These are phyloP conservation scores for Arthrobotrys conoides DNA, from an alignment of 2,329 filamentous ascomycete genomes.

Conservation along the genomic window DNA sequence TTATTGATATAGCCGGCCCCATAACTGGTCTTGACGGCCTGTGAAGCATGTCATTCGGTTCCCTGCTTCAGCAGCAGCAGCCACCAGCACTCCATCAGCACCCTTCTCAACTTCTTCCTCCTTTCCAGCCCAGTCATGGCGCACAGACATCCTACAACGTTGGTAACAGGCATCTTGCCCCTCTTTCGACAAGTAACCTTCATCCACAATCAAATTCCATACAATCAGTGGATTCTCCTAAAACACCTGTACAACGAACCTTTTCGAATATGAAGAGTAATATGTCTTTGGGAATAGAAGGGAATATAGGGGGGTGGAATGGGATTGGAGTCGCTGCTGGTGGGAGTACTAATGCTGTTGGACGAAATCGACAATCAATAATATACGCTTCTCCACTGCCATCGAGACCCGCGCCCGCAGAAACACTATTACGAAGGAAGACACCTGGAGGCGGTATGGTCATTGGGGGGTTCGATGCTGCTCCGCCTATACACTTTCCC, in stretches of 20 bases:
- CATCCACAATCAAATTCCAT: constrained; percentile 23
- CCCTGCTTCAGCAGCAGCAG: constrained; percentile 60
- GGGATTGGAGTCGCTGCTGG: constrained; percentile 30
- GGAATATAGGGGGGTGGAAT: constrained; percentile 24
- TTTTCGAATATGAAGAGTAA: constrained; percentile 49
- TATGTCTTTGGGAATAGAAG: constrained; percentile 33
- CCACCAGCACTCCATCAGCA: constrained; percentile 56
- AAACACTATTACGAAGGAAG: constrained; percentile 56
- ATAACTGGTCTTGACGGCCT: constrained; percentile 10
- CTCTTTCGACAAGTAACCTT: constrained; percentile 30
- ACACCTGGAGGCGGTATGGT: constrained; percentile 58
- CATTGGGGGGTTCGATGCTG: constrained; percentile 58
- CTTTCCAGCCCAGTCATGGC: constrained; percentile 55
- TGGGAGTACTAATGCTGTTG: background rate
- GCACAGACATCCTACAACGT: constrained; percentile 36
- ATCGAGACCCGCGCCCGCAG: constrained; percentile 53
- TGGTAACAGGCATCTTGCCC: constrained; percentile 36
- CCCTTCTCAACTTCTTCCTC: constrained; percentile 51
- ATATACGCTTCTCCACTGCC: constrained; percentile 58
- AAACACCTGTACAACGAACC: constrained; percentile 60
- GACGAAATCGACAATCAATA: constrained; percentile 40
- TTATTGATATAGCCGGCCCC: constrained; percentile 1
- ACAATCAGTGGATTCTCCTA: constrained; percentile 41
- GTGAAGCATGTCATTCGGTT: constrained; percentile 61
- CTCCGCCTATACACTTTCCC: constrained; percentile 54